phyloP scores from a whole-genome alignment of 1,139 yeast species.

The Blastobotrys arbuscula region DNA sequence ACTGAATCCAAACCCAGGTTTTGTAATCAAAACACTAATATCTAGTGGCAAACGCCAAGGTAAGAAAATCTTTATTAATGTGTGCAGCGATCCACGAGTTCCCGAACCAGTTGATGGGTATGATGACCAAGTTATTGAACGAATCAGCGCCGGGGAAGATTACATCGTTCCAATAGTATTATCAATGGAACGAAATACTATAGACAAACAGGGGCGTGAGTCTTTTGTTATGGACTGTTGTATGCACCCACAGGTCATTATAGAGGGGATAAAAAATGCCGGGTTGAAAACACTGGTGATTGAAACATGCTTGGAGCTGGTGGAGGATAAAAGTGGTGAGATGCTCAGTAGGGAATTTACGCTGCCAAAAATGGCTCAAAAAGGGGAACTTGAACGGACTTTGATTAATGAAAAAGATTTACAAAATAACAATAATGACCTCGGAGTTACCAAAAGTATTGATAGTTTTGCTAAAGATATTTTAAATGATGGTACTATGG shows the following conservation, averaged over 20 bases:
- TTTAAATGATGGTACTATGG: background rate
- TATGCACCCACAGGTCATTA: constrained; percentile 31
- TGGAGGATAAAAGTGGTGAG: constrained; percentile 27
- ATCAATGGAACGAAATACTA: constrained; percentile 46
- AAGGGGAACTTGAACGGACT: constrained; percentile 28
- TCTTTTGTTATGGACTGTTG: constrained; percentile 71
- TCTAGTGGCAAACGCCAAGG: constrained; percentile 37
- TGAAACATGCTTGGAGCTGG: constrained; percentile 39
- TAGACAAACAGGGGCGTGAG: constrained; percentile 60
- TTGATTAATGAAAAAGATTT: constrained; percentile 13
- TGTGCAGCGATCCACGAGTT: constrained; percentile 60
- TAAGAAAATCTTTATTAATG: constrained; percentile 70
- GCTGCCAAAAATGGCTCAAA: constrained; percentile 30
- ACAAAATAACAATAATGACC: background rate
- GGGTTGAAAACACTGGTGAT: constrained; percentile 60
- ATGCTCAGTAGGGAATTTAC: constrained; percentile 25
- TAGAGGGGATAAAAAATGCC: constrained; percentile 47
- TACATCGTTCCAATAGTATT: constrained; percentile 85
- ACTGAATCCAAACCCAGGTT: constrained; percentile 51
- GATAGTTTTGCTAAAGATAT: constrained; percentile 15
- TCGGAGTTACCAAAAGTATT: constrained; percentile 12
- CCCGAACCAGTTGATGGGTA: constrained; percentile 44
- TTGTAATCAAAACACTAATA: constrained; percentile 58
- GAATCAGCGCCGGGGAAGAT: constrained; percentile 57
- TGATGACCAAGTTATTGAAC: background rate